These are phyloP conservation scores for Amylocystis lapponica DNA, from an alignment of 768 basidiomycete genomes.

Conservation along the genomic window DNA sequence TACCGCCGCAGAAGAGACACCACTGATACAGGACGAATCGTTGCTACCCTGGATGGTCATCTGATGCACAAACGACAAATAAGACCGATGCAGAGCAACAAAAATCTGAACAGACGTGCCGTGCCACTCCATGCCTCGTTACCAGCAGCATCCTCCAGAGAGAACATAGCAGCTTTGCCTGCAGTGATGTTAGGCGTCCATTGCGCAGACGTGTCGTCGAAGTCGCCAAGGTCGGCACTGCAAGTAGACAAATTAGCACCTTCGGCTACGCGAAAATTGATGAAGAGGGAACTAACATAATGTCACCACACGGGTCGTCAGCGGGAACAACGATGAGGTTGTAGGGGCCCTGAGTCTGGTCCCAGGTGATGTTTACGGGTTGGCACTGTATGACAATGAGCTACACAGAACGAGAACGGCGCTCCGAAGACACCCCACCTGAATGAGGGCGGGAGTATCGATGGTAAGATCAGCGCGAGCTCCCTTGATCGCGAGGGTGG, in stretches of 20 bases:
- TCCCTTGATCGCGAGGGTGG: constrained; percentile 44
- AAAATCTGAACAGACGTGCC: constrained; percentile 39
- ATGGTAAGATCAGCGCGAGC: constrained; percentile 52
- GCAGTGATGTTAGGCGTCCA: constrained; percentile 43
- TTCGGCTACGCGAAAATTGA: neutral
- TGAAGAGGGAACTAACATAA: constrained; percentile 39
- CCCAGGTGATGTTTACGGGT: constrained; percentile 47
- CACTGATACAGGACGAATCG: constrained; percentile 33
- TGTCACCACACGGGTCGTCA: constrained; percentile 49
- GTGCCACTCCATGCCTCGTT: constrained; percentile 63
- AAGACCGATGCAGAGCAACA: neutral
- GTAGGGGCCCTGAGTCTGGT: constrained; percentile 41
- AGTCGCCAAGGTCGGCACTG: constrained; percentile 55
- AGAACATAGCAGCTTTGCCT: constrained; percentile 45
- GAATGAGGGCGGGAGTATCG: constrained; percentile 42
- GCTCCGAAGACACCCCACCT: constrained; percentile 34
- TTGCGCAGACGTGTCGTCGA: constrained; percentile 34
- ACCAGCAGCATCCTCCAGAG: constrained; percentile 43
- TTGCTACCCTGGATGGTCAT: constrained; percentile 30
- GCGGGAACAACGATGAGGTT: constrained; percentile 50
- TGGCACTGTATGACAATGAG: constrained; percentile 42
- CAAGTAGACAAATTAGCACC: neutral
- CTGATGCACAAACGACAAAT: constrained; percentile 19
- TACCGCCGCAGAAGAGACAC: constrained; percentile 1
- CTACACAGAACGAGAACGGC: neutral